phyloP scores from a whole-genome alignment of 2,329 filamentous ascomycete genomes.

The Aspergillus sp. region DNA sequence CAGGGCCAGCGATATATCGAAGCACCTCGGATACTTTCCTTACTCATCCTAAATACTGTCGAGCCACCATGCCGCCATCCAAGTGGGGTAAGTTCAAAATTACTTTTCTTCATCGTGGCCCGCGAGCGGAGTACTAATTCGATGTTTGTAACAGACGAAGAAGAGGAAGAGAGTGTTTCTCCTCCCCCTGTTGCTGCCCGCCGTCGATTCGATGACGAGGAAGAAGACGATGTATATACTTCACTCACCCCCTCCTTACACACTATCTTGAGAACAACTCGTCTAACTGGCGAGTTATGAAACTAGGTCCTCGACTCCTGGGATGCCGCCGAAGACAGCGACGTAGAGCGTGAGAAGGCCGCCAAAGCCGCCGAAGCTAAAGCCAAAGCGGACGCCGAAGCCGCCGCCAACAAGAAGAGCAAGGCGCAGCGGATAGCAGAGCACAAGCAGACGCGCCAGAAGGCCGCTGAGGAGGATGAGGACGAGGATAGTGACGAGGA shows the following conservation, averaged over 20 bases:
- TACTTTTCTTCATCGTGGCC: background rate
- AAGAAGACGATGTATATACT: slow-evolving; percentile 72
- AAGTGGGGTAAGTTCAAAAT: slow-evolving; percentile 49
- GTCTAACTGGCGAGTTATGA: background rate
- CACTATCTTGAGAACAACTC: background rate
- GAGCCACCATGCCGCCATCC: slow-evolving; percentile 45
- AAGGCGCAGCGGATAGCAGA: slow-evolving; percentile 85
- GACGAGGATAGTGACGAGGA: slow-evolving; percentile 62
- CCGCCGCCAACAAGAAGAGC: slow-evolving; percentile 85
- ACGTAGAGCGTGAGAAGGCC: slow-evolving; percentile 92
- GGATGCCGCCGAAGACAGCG: slow-evolving; percentile 96
- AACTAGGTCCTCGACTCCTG: slow-evolving; percentile 86
- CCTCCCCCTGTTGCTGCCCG: slow-evolving; percentile 50
- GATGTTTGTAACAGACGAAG: slow-evolving; percentile 33
- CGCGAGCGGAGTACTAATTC: slow-evolving; percentile 7
- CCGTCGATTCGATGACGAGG: slow-evolving; percentile 88
- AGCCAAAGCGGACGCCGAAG: slow-evolving; percentile 84
- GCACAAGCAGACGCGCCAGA: slow-evolving; percentile 62
- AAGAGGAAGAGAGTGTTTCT: slow-evolving; percentile 58
- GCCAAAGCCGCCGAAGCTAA: slow-evolving; percentile 83
- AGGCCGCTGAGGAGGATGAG: slow-evolving; percentile 51
- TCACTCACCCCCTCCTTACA: background rate
- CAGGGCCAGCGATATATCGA: background rate
- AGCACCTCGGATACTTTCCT: background rate
- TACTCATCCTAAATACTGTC: slow-evolving; percentile 15